Evolutionary conservation across 306 rosid species (phyloP).

Genomic region (Corylus americana): DNA sequence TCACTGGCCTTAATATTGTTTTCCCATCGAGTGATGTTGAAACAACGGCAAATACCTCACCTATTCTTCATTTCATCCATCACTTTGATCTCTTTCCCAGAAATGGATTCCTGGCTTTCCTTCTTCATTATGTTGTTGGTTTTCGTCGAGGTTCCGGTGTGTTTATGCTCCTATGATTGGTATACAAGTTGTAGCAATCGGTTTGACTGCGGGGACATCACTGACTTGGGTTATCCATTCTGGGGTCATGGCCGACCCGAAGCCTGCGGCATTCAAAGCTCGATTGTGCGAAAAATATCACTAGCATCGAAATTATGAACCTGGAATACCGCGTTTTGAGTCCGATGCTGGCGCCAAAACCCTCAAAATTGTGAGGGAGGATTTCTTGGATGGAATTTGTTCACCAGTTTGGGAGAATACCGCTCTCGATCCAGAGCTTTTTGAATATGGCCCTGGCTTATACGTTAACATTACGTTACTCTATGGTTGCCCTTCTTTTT

Average conservation of each 20-base stretch:
- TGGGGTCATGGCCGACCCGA: constrained; percentile 41
- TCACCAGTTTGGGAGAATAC: constrained; percentile 22
- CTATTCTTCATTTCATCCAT: no score
- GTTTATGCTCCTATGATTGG: constrained; percentile 19
- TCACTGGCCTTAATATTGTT: no score
- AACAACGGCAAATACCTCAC: no score
- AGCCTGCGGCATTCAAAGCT: constrained; percentile 44
- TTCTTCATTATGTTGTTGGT: no score
- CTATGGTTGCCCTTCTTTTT: constrained; percentile 48
- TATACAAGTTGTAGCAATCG: constrained; percentile 21
- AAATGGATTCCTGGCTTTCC: constrained; percentile 30
- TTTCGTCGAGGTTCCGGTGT: constrained; percentile 20
- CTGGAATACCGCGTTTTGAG: constrained; percentile 34
- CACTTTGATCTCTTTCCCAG: background rate
- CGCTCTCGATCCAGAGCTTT: constrained; percentile 27
- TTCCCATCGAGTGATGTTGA: no score
- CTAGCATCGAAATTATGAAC: constrained; percentile 30
- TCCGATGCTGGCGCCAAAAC: background rate
- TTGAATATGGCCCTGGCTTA: constrained; percentile 17
- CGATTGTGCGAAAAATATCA: constrained; percentile 12
- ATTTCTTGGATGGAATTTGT: constrained; percentile 32
- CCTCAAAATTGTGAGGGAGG: constrained; percentile 44
- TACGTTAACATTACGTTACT: constrained; percentile 30
- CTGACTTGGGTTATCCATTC: constrained; percentile 32
- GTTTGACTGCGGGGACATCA: constrained; percentile 28